Conservation (phyloP, 1,284 basidiomycete species). For the Ustilago cynodontis region DNA sequence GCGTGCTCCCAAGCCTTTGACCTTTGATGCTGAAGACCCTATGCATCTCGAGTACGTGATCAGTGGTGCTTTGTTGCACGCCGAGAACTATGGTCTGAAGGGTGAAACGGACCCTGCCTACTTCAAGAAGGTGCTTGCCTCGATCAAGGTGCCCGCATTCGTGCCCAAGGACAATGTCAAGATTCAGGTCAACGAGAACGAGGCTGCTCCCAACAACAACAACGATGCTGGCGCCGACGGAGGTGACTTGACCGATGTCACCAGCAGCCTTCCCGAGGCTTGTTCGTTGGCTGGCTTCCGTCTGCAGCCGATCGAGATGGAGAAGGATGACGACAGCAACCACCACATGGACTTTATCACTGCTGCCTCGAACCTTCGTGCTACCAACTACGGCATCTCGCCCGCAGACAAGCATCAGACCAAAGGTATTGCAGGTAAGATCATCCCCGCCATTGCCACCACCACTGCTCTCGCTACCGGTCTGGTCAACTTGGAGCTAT, state of each 20-base stretch:
- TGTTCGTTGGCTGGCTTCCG: constrained; percentile 90
- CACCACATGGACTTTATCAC: constrained; percentile 99
- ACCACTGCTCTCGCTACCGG: constrained; percentile 96
- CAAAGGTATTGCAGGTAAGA: constrained; percentile 99
- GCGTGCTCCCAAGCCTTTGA: constrained; percentile 92
- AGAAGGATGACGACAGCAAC: constrained; percentile 99
- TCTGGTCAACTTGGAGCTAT: constrained; percentile 94
- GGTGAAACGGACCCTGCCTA: constrained; percentile 84
- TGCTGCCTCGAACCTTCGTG: constrained; percentile 95
- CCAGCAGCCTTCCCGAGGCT: constrained; percentile 63
- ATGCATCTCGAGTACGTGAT: constrained; percentile 91
- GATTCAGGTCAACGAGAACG: constrained; percentile 94
- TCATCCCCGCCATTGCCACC: constrained; percentile 99
- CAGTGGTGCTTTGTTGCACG: constrained; percentile 94
- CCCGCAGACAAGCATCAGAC: constrained; percentile 91
- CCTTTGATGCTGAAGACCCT: constrained; percentile 80
- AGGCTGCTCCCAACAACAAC: constrained; percentile 78
- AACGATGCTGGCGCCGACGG: constrained; percentile 32
- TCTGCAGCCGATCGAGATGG: constrained; percentile 93
- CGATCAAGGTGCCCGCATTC: constrained; percentile 92
- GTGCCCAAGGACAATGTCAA: constrained; percentile 90
- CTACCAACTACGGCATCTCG: constrained; percentile 92
- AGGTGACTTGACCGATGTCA: constrained; percentile 61
- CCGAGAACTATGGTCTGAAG: constrained; percentile 96
- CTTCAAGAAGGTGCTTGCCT: constrained; percentile 87